Conservation (phyloP, 768 basidiomycete species). For the Mycena leptocephala region DNA sequence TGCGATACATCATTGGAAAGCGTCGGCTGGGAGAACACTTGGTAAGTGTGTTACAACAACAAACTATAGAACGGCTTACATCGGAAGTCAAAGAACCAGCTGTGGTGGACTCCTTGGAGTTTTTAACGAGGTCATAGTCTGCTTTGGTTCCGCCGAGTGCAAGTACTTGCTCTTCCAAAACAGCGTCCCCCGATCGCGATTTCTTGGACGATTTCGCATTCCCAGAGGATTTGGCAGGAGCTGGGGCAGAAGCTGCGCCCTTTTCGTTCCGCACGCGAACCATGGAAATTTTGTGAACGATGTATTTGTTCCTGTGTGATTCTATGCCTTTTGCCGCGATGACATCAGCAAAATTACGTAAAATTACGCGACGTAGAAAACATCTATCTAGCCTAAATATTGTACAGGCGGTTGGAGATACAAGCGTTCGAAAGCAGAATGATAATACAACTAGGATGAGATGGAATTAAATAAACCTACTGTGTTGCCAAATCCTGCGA, state of each 20-base stretch:
- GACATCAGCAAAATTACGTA: neutral
- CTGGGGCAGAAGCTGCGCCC: slow-evolving; percentile 24
- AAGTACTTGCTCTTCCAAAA: slow-evolving; percentile 52
- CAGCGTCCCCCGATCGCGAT: slow-evolving; percentile 27
- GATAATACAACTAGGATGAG: slow-evolving; percentile 22
- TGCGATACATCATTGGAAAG: slow-evolving; percentile 64
- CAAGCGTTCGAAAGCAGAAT: slow-evolving; percentile 7
- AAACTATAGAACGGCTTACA: slow-evolving; percentile 40
- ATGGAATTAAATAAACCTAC: slow-evolving; percentile 70
- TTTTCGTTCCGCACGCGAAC: slow-evolving; percentile 45
- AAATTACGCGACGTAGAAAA: too few relatives aligned
- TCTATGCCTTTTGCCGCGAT: neutral
- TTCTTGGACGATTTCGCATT: slow-evolving; percentile 32
- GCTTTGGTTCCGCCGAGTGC: slow-evolving; percentile 65
- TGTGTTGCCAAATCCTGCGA: slow-evolving; percentile 89
- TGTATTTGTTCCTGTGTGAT: slow-evolving; percentile 14
- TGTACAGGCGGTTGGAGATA: slow-evolving; percentile 20
- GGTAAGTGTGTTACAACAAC: neutral
- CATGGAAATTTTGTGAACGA: slow-evolving; percentile 33
- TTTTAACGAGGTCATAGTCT: slow-evolving; percentile 64
- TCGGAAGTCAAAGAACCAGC: slow-evolving; percentile 50
- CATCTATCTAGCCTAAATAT: neutral
- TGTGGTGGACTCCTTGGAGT: slow-evolving; percentile 49
- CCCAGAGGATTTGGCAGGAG: slow-evolving; percentile 12
- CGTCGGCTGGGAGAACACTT: slow-evolving; percentile 48